Base-by-base conservation (phyloP, 2,329 filamentous ascomycete species). In the Westerdykella aurantiaca region DNA sequence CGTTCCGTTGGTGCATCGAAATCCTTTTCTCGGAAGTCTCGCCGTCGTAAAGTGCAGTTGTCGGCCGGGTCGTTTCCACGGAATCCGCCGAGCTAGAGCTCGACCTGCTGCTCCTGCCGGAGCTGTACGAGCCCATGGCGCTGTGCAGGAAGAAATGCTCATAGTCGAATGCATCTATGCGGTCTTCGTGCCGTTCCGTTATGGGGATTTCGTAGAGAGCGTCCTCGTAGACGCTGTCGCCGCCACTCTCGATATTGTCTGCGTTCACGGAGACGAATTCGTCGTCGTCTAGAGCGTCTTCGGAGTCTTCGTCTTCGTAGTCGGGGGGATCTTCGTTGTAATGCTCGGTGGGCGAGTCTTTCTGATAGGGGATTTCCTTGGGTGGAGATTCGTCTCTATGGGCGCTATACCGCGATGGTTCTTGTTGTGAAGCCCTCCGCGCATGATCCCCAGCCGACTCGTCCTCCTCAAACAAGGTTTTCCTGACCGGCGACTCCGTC, bases 111-210 rank as follows among this genome's bases (percentile, higher is more conserved):
- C 79, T 78, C 45, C 76, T 66, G n/a, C 72, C 69, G 45, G 76
- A 72, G 52, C 78, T 82, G 59, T 88, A 83, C 2, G 78, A 88
- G 5, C 88, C 89, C 78, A 96, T 83, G 10, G 89, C 88, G 53
- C 88, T 95, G 65, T 96, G 89, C 12, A 96, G 75, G 66, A 95
- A 95, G 69, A 96, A 96, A 62, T 95, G 84, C 65, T 95, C 87
- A 50, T 97, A 97, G 64, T 97, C 91, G 59, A 97, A 97, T 1
- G 90, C 90, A 66, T 97, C 91, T 53, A 90, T 83, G 16, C 91
- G 85, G 64, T 96, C 89, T 69, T 97, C 91, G 58, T 97, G 91
- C 0, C 88, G 88, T 42, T 62, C 67, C 5, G 61, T 57, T 21
- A 55, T 51, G 3, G 63, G 55, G 56, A 62, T 62, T 40, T 69